phyloP scores from a whole-genome alignment of 2,329 filamentous ascomycete species.

The Beauveria sp. region DNA sequence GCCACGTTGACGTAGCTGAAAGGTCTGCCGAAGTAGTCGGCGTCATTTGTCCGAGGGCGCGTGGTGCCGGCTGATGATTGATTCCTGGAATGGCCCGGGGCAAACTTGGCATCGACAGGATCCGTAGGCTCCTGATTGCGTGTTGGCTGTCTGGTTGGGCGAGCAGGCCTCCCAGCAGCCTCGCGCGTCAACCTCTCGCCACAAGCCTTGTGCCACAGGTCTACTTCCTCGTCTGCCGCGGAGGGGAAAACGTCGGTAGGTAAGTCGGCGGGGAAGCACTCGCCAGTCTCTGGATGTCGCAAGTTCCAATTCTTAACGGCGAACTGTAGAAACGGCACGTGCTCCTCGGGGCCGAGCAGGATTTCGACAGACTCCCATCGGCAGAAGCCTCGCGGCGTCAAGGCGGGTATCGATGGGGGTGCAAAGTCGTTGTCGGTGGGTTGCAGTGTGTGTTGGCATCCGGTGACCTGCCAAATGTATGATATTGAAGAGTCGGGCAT shows the following conservation, averaged over 20 bases:
- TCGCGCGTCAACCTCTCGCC: slow-evolving; percentile 62
- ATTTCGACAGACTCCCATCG: slow-evolving; percentile 92
- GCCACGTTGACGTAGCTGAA: slow-evolving; percentile 35
- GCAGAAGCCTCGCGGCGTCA: slow-evolving; percentile 79
- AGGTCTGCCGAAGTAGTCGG: slow-evolving; percentile 26
- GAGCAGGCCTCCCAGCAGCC: slow-evolving; percentile 31
- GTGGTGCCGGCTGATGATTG: slow-evolving; percentile 20
- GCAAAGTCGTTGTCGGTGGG: slow-evolving; percentile 66
- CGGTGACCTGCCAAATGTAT: slow-evolving; percentile 86
- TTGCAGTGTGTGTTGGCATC: slow-evolving; percentile 76
- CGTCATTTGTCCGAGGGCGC: slow-evolving; percentile 22
- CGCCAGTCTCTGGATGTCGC: slow-evolving; percentile 64
- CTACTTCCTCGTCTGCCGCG: slow-evolving; percentile 69
- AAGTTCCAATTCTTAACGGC: slow-evolving; percentile 73
- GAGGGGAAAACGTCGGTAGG: slow-evolving; percentile 60
- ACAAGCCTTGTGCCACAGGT: slow-evolving; percentile 77
- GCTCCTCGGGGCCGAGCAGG: slow-evolving; percentile 77
- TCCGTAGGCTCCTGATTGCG: slow-evolving; percentile 20
- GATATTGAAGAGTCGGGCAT: slow-evolving; percentile 70
- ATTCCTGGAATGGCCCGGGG: slow-evolving; percentile 29
- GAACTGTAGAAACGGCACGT: slow-evolving; percentile 74
- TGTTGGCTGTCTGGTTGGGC: slow-evolving; percentile 14
- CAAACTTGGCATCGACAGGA: slow-evolving; percentile 28
- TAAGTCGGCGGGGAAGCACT: slow-evolving; percentile 54
- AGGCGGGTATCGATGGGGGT: slow-evolving; percentile 69